Evolutionary conservation across 805 yeast genomes (phyloP), one percentile per base, ranked within the genome.

Genomic region (Isabelozyma pseudorhagii): DNA sequence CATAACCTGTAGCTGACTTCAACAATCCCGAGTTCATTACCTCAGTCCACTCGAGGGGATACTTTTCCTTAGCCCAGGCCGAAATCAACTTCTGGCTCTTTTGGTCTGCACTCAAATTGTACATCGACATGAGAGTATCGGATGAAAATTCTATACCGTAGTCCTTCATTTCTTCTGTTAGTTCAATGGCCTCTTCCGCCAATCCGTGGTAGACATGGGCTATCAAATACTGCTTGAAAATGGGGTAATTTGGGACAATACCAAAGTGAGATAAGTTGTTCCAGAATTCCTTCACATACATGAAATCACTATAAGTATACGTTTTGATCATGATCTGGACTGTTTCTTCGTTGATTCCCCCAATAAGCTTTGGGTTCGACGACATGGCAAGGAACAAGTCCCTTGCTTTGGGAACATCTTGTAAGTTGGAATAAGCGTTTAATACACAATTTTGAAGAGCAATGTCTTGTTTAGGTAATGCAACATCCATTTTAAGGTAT

Each of bases 161-260:
- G 36, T 78, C 78, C 29, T 68, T 74, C 63, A 83, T 76, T 28
- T 70, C 71, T 17, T 72, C 69, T 3, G 81, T 73, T 27, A 82
- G 63, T 14, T 69, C 68, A 6, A 83, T 65, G 0, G 94, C 94
- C 3, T 79, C 75, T 8, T 75, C 76, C 38, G 75, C 77, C 43
- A 76, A 68, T 8, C 86, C 90, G 59, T 83, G 82, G 55, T 84
- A 84, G 51, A 87, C 85, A 61, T 86, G 84, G 0, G 90, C 88
- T 49, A 85, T 79, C 34, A 88, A 63, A 56, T 80, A 84, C 61
- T 85, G 89, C 40, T 74, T 76, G 59, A 77, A 78, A 34, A 84
- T 74, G 8, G 73, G 73, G 36, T 75, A 66, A 50, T 79, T 75
- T 0, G 89, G 88, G 10, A 72, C 54, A 5, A 87, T 64, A 0